Base-by-base conservation (phyloP, 768 basidiomycete species). In the Mycena pura region DNA sequence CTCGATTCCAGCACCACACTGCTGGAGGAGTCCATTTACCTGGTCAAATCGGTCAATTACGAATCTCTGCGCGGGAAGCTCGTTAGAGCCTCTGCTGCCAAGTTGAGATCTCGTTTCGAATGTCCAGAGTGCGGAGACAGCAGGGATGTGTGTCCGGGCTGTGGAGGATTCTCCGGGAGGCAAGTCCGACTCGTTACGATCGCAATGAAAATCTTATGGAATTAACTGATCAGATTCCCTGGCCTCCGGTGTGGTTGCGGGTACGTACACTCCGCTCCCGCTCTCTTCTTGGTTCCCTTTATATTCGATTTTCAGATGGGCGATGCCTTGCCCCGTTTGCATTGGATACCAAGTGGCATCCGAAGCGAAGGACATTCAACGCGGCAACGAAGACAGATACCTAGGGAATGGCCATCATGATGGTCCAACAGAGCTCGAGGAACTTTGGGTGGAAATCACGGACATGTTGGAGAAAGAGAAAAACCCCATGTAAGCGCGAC, bases 241-340 rank as follows among this genome's bases (percentile, higher is more conserved):
- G 58, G 46, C 17, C 36, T 60, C 19, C 47, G 17, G 15, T 17
- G 13, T 19, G 5, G 39, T 21, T 59, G 48, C 49, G 57, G 57
- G 49, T 59, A 28, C 10, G 34, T 43, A 6, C 40, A 8, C 5
- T 21, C 3, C 32, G 11, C 24, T n/a, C 29, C 31, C 17, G 8
- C 9, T 5, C 24, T 9, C n/a, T 24, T 17, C 28, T n/a, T n/a
- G n/a, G n/a, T 2, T n/a, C n/a, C n/a, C n/a, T n/a, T n/a, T n/a
- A n/a, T n/a, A n/a, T n/a, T n/a, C n/a, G n/a, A 27, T 34, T 34
- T 7, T 28, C 25, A 59, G 58, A 24, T 52, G 49, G 50, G 13
- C 49, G 13, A 52, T 60, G 58, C 58, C 58, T 3, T 60, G 50
- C 27, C 58, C 58, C 2, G 50, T 60, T 24, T 60, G 58, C 43